Evolutionary conservation across 371 early-diverging fungal genomes (phyloP), one percentile per base, ranked within the genome.

Genomic region (Apophysomyces variabilis): DNA sequence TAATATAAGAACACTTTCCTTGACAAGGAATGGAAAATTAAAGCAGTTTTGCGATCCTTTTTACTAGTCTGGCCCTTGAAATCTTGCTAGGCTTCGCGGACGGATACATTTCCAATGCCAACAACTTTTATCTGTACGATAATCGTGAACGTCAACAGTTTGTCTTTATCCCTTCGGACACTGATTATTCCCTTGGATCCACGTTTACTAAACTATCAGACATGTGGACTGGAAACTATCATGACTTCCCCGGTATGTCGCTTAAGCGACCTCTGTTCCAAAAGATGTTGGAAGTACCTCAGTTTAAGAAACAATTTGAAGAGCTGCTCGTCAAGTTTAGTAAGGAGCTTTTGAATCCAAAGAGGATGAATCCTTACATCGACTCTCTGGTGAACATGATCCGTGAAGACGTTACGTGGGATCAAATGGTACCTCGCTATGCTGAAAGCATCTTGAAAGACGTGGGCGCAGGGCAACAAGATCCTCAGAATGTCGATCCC

Each of bases 121-220:
- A 72, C 16, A 78, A 78, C 36, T 78, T 65, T 44, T 72, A 74
- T 32, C 38, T 78, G 6, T 78, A 78, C 18, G 38, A 71, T 37
- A 60, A 65, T 26, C 58, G n/a, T 8, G 26, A 58, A 11, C 16
- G 58, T 8, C 32, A 58, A 5, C 57, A 26, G 18, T 66, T 70
- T 41, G 45, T 58, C 21, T 67, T 58, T 35, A 44, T 67, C n/a
- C 56, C 43, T 38, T 56, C 61, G 0, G 67, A 67, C 21, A 26
- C 41, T 21, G 58, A 61, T 35, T 38, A 14, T 21, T 32, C 38
- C 38, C 14, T 39, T 61, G 32, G 61, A 66, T 66, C 56, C 36
- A 39, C 57, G 21, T 3, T 57, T 39, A n/a, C 39, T 38, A 60
- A 56, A 38, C 43, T 66, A 50, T 38, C 35, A 4, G 57, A 64